Evolutionary conservation across 352 stramenopile genomes (phyloP), one percentile per base, ranked within the genome.

Genomic region (Phytophthora uliginosa): DNA sequence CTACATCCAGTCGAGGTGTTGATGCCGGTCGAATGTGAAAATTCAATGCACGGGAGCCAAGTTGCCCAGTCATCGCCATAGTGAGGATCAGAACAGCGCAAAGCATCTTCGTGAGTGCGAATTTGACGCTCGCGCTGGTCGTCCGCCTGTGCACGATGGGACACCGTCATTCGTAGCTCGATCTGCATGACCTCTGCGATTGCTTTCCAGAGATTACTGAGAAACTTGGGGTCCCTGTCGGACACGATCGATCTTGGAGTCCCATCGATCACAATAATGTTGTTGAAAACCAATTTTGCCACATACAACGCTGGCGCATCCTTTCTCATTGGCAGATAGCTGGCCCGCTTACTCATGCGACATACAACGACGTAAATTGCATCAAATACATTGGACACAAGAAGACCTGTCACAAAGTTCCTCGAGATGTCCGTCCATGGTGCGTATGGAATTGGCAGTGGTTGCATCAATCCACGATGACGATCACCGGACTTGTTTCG

Each of bases 371-470:
- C 56, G 9, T 42, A 40, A 53, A 63, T 40, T 4, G 38, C 56
- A 26, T 63, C 24, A 63, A 63, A 63, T 63, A 36, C 56, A 22
- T 28, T 40, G 4, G 56, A 63, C 2, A 63, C 9, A 4, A 10
- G 34, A 8, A 40, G 15, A 40, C 34, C 34, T 15, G 34, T 40
- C 34, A 40, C 34, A 15, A 40, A 15, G 34, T 40, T 10, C 34
- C 12, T 40, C 34, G 34, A 40, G 15, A 40, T 40, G 15, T 40
- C 34, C 34, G 34, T 40, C 34, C 34, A 40, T 8, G 9, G 12
- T 40, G 34, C 34, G 9, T 8, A 15, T 10, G 34, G 34, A 40
- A 40, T 40, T 40, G 34, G 34, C 12, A 40, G 34, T 15, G 34
- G 34, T 40, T 40, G 34, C 34, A 40, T 8, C 34, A 40, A 10